phyloP scores from a whole-genome alignment of 2,329 filamentous ascomycete genomes.

The Sordariomycetes sp. region DNA sequence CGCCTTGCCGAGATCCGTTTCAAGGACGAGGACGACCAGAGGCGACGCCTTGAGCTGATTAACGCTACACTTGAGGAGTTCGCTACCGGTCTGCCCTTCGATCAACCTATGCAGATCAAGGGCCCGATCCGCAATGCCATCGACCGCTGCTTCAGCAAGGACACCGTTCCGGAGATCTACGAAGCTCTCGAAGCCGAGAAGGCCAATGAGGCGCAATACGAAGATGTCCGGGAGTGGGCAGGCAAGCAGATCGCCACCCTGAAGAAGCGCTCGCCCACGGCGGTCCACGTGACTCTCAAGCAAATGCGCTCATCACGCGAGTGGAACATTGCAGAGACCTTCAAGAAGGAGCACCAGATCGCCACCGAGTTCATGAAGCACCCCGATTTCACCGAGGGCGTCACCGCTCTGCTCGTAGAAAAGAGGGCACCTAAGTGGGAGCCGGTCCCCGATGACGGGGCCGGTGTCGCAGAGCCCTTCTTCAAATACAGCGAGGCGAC shows the following conservation, averaged over 20 bases:
- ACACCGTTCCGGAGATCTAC: slow-evolving; percentile 62
- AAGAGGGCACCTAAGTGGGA: slow-evolving; percentile 67
- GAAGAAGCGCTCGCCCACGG: slow-evolving; percentile 71
- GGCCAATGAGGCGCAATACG: slow-evolving; percentile 47
- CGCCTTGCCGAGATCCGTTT: slow-evolving; percentile 87
- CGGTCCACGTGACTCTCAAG: slow-evolving; percentile 73
- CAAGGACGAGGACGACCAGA: slow-evolving; percentile 59
- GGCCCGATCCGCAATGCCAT: slow-evolving; percentile 71
- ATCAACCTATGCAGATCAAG: slow-evolving; percentile 56
- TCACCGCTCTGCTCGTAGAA: slow-evolving; percentile 69
- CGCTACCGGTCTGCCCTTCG: slow-evolving; percentile 71
- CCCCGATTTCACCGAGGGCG: slow-evolving; percentile 85
- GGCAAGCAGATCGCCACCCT: slow-evolving; percentile 67
- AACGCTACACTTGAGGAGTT: slow-evolving; percentile 89
- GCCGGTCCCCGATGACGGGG: slow-evolving; percentile 51
- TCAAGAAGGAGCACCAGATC: slow-evolving; percentile 77
- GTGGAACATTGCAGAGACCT: slow-evolving; percentile 81
- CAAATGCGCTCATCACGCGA: slow-evolving; percentile 68
- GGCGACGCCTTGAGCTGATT: slow-evolving; percentile 61
- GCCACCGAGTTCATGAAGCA: slow-evolving; percentile 83
- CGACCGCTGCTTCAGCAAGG: slow-evolving; percentile 69
- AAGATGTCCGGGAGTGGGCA: too few relatives aligned
- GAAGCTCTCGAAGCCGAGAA: slow-evolving; percentile 48
- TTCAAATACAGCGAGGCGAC: slow-evolving; percentile 43
- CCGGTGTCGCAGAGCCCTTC: slow-evolving; percentile 55